Evolutionary conservation across 495 filamentous ascomycete genomes (phyloP).

Genomic region (Aspergillus asperescens): DNA sequence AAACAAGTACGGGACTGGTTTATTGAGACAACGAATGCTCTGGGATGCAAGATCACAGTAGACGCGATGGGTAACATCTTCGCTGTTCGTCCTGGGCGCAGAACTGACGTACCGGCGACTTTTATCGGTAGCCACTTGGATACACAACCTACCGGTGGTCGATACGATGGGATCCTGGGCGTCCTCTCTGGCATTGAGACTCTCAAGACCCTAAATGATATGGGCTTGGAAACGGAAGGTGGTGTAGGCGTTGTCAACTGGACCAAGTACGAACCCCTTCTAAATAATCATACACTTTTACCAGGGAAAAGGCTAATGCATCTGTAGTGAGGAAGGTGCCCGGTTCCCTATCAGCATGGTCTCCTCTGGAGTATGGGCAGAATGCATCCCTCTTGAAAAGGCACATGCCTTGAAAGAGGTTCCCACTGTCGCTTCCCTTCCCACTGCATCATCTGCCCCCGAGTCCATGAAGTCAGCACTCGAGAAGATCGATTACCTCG

Average conservation of each 20-base stretch:
- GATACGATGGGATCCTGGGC: constrained; percentile 72
- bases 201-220: constrained; percentile 61
- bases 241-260: constrained; percentile 72
- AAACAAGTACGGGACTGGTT: constrained; percentile 74
- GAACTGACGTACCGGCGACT: constrained; percentile 52
- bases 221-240: constrained; percentile 63
- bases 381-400: constrained; percentile 53
- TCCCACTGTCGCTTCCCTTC: constrained; percentile 41
- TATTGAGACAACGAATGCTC: constrained; percentile 53
- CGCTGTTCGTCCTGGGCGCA: constrained; percentile 58
- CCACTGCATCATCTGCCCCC: constrained; percentile 41
- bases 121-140: constrained; percentile 72
- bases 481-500: constrained; percentile 66
- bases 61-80: constrained; percentile 76
- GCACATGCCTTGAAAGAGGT: constrained; percentile 58
- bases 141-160: constrained; percentile 70
- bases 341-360: constrained; percentile 76
- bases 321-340: constrained; percentile 63
- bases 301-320: constrained; percentile 10
- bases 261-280: constrained; percentile 56
- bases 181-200: constrained; percentile 68
- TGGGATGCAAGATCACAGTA: constrained; percentile 58
- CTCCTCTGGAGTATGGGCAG: constrained; percentile 73
- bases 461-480: constrained; percentile 66
- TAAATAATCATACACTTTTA: too few species aligned